Evolutionary conservation across 192 early-diverging fungal genomes (phyloP).

Genomic region (Entomortierella parvispora): DNA sequence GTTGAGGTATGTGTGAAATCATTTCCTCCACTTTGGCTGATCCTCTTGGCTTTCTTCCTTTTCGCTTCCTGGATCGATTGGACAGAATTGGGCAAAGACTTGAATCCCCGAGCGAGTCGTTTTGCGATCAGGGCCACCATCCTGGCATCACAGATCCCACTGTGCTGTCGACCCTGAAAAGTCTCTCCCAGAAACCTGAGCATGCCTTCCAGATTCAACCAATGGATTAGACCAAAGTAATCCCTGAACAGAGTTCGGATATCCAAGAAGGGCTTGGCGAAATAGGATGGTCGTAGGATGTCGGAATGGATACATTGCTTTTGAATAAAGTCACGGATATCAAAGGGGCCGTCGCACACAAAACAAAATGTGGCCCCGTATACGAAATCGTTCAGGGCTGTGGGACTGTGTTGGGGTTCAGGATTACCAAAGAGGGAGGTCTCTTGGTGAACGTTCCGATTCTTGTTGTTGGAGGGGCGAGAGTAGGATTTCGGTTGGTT

Average conservation of each 20-base stretch:
- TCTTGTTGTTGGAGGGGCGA: background rate
- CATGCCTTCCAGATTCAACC: slow-evolving; percentile 73
- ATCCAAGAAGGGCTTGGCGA: slow-evolving; percentile 71
- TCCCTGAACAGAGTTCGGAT: slow-evolving; percentile 67
- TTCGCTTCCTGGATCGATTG: too few relatives aligned
- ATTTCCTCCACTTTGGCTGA: too few relatives aligned
- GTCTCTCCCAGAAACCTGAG: slow-evolving; percentile 63
- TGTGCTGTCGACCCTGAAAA: slow-evolving; percentile 82
- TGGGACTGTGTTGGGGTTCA: background rate
- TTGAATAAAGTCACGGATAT: slow-evolving; percentile 84
- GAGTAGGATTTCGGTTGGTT: background rate
- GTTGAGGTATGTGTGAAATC: too few relatives aligned
- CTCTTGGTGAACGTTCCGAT: too few relatives aligned
- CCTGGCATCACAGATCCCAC: slow-evolving; percentile 83
- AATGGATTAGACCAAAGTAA: slow-evolving; percentile 56
- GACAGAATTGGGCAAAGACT: too few relatives aligned
- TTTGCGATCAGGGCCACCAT: slow-evolving; percentile 80
- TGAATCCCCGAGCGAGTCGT: slow-evolving; percentile 57
- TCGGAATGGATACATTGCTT: slow-evolving; percentile 73
- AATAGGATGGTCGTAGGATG: slow-evolving; percentile 70
- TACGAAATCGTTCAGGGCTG: slow-evolving; percentile 25
- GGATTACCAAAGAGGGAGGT: too few relatives aligned
- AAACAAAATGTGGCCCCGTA: slow-evolving; percentile 38
- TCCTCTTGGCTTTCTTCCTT: too few relatives aligned
- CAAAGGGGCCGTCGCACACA: slow-evolving; percentile 76